Evolutionary conservation across 805 yeast genomes (phyloP), one percentile per base, ranked within the genome.

Genomic region (Starmerella kuoi): DNA sequence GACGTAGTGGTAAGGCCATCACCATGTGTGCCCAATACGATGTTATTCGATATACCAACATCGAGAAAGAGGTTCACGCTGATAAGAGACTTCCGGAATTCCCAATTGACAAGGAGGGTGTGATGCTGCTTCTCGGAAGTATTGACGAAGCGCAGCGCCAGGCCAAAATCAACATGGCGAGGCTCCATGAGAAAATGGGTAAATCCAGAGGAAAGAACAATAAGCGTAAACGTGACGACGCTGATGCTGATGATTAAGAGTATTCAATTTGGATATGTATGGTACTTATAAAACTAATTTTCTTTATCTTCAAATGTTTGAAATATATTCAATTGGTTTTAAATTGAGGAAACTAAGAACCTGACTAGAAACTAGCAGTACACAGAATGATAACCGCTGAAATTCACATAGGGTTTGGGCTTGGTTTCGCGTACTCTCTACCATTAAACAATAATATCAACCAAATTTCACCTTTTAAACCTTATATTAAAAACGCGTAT

Each of bases 21-120:
- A 80, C 94, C 2, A 65, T 87, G 44, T 93, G 86, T 25, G 87
- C 97, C 0, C 98, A 91, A 61, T 91, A 91, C 59, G 98, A 91
- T 61, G 67, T 91, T 47, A 96, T 87, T 61, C 65, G 86, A 54
- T 82, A 84, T 56, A 65, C 86, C 50, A 71, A 95, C 57, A 87
- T 91, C 40, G 98, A 91, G 61, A 78, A 77, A 41, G 96, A 81
- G 8, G 72, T 91, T 42, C 79, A 72, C 40, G 57, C 55, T 14
- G 64, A 61, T 24, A 81, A 78, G 68, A 85, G 81, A 57, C 66
- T 91, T 42, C 87, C 87, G 3, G 87, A 83, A 60, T 94, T 85
- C 39, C 70, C 75, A 4, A 80, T 87, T 2, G 79, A 85, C 40
- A 80, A 74, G 54, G 81, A 77, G 50, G 80, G 78, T 5, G 82